Percentiles rank a stretch among this genome's conserved stretches.
phyloP scores from a whole-genome alignment of 2,329 filamentous ascomycete species.

The Colletotrichum salicis region DNA sequence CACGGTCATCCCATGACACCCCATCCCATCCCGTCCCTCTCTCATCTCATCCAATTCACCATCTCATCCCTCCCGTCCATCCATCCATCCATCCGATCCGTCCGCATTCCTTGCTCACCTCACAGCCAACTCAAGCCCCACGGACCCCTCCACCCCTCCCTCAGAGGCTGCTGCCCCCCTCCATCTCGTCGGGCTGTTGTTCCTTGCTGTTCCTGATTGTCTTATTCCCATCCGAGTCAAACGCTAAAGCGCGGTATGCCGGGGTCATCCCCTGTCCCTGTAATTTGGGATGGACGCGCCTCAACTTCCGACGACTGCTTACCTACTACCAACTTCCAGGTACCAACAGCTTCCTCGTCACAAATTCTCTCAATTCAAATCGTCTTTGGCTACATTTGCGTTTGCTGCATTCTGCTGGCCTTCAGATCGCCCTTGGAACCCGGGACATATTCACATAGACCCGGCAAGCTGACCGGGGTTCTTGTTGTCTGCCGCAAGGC shows the following conservation, averaged over 20 bases:
- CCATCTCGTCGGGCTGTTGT: neutral
- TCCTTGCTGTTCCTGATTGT: constrained; percentile 28
- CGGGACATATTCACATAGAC: neutral
- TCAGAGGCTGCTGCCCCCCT: neutral
- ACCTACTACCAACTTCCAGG: neutral
- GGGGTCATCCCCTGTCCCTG: constrained; percentile 26
- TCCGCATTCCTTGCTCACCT: neutral
- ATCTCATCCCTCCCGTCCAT: neutral
- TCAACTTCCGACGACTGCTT: constrained; percentile 35
- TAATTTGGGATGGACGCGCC: constrained; percentile 37
- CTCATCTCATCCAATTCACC: constrained; percentile 5
- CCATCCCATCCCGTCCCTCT: neutral
- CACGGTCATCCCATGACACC: neutral
- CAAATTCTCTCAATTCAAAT: neutral
- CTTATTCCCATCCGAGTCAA: constrained; percentile 24
- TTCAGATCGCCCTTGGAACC: neutral
- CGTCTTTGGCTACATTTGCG: neutral
- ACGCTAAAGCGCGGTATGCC: constrained; percentile 31
- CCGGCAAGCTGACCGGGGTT: neutral
- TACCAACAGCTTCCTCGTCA: constrained; percentile 6
- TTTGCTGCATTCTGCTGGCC: neutral
- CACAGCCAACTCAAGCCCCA: neutral
- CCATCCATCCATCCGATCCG: constrained; percentile 18
- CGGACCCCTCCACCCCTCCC: constrained; percentile 1
- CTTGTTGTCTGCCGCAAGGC: neutral